Base-by-base conservation (phyloP, 495 filamentous ascomycete genomes). In the Xylaria scruposa region DNA sequence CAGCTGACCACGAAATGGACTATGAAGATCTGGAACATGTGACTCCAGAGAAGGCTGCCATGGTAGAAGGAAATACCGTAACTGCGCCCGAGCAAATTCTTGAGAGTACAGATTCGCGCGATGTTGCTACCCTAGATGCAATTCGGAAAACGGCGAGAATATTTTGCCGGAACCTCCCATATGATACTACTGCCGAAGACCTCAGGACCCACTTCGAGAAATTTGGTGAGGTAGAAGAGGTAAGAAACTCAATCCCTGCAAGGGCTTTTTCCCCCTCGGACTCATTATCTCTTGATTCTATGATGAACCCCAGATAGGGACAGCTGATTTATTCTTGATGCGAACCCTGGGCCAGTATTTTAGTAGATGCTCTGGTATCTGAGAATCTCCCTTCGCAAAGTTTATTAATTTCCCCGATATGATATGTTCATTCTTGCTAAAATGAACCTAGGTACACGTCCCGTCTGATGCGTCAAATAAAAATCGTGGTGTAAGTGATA, bases 291-390 rank as follows among this genome's bases (percentile, higher is more conserved):
- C 64, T 63, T n/a, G 74, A 72, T 87, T 85, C 83, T 78, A 86
- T 95, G 95, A 98, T 98, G 95, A 98, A 91, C 82, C 89, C 89
- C 91, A 91, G 95, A 97, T 98, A 98, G 96, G 96, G 96, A 98
- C 95, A 98, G 88, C 94, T 92, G 90, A 98, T 96, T 91, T 90
- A 72, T 83, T 85, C 84, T 70, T 88, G 87, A 88, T 86, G 87
- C 81, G 83, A 87, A 83, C 73, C 73, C 84, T 86, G 86, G 86
- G 83, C 85, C 82, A 83, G 80, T 85, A 88, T 89, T 89, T 89
- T 89, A 88, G 86, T 89, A 89, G 87, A 88, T 89, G 83, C 86
- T 86, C 83, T 77, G 83, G 78, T 82, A 78, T 83, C 85, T 83
- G 81, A 84, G 75, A 81, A 72, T 78, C 70, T 78, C 73, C 75